A percentile compares a stretch with the other conserved stretches of the same genome.
phyloP scores from a whole-genome alignment of 2,329 filamentous ascomycete genomes.

The Biscogniauxia marginata region DNA sequence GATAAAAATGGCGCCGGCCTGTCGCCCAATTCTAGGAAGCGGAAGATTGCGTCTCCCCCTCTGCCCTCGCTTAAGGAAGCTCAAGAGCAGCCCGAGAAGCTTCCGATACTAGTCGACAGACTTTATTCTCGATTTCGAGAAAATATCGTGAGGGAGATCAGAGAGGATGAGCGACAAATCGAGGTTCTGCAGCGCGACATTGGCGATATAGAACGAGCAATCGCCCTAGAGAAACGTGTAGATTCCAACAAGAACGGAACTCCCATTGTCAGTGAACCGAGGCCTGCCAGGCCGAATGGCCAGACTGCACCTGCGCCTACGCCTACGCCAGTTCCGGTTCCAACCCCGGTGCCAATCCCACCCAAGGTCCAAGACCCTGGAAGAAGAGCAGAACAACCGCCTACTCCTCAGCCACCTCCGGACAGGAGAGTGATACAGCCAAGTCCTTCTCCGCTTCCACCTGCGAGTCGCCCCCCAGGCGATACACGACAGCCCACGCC shows the following conservation, averaged over 20 bases:
- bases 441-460: slow-evolving; percentile 23
- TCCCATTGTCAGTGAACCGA: slow-evolving; percentile 13
- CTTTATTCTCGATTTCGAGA: slow-evolving; percentile 75
- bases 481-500: slow-evolving; percentile 25
- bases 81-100: slow-evolving; percentile 62
- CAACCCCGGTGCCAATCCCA: not conserved
- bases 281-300: slow-evolving; percentile 17
- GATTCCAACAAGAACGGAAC: slow-evolving; percentile 14
- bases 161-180: slow-evolving; percentile 70
- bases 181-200: slow-evolving; percentile 66
- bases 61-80: slow-evolving; percentile 66
- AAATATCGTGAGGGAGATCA: slow-evolving; percentile 66
- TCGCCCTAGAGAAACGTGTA: slow-evolving; percentile 18
- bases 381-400: not conserved
- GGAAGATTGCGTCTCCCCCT: slow-evolving; percentile 68
- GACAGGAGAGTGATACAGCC: slow-evolving; percentile 27
- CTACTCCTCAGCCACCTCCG: slow-evolving; percentile 17
- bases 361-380: not conserved
- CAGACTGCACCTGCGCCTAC: slow-evolving; percentile 19
- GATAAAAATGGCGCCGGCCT: slow-evolving; percentile 44
- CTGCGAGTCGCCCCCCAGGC: slow-evolving; percentile 17
- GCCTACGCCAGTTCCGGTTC: slow-evolving; percentile 5
- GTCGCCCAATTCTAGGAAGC: slow-evolving; percentile 64
- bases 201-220: slow-evolving; percentile 59
- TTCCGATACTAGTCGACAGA: slow-evolving; percentile 69